A percentile compares a stretch with the other conserved stretches of the same genome.
Evolutionary conservation across 768 basidiomycete species (phyloP).

Genomic region (Mycena rosella): DNA sequence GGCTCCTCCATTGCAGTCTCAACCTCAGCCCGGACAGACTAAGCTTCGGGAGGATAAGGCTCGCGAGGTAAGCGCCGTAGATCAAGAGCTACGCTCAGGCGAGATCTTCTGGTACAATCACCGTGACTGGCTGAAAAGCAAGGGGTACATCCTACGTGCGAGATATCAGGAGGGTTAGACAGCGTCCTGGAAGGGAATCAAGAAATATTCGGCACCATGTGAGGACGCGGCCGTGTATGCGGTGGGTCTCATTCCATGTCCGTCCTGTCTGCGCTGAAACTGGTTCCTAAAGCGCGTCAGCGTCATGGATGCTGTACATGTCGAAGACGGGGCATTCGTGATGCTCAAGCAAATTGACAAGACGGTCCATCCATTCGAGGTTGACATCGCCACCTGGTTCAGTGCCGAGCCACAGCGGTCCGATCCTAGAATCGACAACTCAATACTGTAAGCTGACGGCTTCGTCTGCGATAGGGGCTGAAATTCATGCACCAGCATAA

Average conservation of each 20-base stretch:
- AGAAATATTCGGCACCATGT: background rate
- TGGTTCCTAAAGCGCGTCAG: background rate
- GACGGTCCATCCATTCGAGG: constrained; percentile 42
- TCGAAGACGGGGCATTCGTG: constrained; percentile 46
- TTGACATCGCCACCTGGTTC: constrained; percentile 45
- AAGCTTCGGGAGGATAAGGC: too few relatives aligned
- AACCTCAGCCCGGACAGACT: too few relatives aligned
- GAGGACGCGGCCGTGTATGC: background rate
- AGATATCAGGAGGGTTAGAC: background rate
- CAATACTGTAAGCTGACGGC: constrained; percentile 53
- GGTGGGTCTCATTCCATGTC: background rate
- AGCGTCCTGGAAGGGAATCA: background rate
- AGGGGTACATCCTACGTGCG: background rate
- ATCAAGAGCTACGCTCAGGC: too few relatives aligned
- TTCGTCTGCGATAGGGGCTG: constrained; percentile 52
- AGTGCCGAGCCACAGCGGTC: constrained; percentile 24
- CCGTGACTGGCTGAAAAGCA: background rate
- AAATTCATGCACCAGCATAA: constrained; percentile 50
- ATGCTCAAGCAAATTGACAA: constrained; percentile 45
- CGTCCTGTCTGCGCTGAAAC: background rate
- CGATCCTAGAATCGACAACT: constrained; percentile 46
- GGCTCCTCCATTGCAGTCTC: too few relatives aligned
- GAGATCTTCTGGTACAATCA: background rate
- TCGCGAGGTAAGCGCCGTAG: too few relatives aligned
- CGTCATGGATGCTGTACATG: constrained; percentile 49